Evolutionary conservation across 306 rosid species (phyloP).

Genomic region (Prunus kanzakura): DNA sequence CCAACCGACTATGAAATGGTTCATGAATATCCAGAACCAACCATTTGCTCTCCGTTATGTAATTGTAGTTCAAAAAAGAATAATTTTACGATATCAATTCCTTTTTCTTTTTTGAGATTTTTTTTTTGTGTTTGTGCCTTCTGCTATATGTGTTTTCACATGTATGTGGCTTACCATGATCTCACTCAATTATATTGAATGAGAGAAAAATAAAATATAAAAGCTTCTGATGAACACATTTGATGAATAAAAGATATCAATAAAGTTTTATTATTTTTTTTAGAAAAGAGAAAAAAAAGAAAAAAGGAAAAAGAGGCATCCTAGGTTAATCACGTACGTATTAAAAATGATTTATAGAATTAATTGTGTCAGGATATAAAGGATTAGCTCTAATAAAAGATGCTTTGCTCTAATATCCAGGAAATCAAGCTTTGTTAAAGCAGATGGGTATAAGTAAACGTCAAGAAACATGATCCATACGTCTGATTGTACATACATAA

Average conservation of each 20-base stretch:
- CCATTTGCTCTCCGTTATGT: not conserved
- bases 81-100: too few species aligned
- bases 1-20: not conserved
- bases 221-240: too few species aligned
- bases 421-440: constrained; percentile 4
- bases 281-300: too few species aligned
- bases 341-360: too few species aligned
- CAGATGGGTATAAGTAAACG: constrained; percentile 30
- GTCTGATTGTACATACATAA: not conserved
- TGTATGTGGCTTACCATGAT: too few species aligned
- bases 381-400: constrained; percentile 21
- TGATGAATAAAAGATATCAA: too few species aligned
- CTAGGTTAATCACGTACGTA: not conserved
- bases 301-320: not conserved
- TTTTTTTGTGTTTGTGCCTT: too few species aligned
- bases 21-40: not conserved
- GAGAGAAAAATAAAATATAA: too few species aligned
- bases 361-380: not conserved
- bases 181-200: too few species aligned
- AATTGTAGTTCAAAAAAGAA: not conserved
- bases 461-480: constrained; percentile 28
- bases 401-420: constrained; percentile 38
- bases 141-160: too few species aligned
- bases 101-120: too few species aligned
- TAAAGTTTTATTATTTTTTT: too few species aligned